These are phyloP conservation scores for Climacium dendroides DNA, from an alignment of 225 moss, liverwort and hornwort genomes.

Conservation along the genomic window DNA sequence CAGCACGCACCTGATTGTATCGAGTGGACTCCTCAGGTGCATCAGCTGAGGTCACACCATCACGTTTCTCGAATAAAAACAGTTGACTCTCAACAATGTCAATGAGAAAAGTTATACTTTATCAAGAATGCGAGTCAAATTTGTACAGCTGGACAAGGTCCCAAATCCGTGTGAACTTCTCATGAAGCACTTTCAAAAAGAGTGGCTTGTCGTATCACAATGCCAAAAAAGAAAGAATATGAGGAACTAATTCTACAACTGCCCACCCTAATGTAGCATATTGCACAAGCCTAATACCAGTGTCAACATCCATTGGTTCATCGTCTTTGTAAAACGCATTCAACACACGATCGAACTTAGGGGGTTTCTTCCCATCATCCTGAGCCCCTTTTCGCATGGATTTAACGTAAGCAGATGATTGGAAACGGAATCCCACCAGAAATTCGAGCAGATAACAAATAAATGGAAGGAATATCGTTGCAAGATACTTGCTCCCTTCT, in stretches of 20 bases:
- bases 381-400: slow-evolving; percentile 8
- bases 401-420: slow-evolving; percentile 49
- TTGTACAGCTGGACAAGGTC: not conserved
- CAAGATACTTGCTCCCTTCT: slow-evolving; percentile 44
- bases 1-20: not conserved
- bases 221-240: slow-evolving; percentile 13
- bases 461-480: slow-evolving; percentile 41
- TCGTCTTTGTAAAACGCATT: slow-evolving; percentile 33
- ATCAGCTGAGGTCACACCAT: not conserved
- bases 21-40: not conserved
- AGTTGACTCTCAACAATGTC: not conserved
- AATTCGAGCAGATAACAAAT: slow-evolving; percentile 46
- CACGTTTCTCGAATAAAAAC: not conserved
- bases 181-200: not conserved
- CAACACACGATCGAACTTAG: not conserved
- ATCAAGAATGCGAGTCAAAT: not conserved
- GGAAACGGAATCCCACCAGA: slow-evolving; percentile 43
- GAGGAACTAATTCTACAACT: slow-evolving; percentile 64
- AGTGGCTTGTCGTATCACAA: slow-evolving; percentile 20
- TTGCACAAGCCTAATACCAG: slow-evolving; percentile 65
- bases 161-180: not conserved
- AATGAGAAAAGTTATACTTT: not conserved
- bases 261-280: slow-evolving; percentile 78
- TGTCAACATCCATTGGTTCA: slow-evolving; percentile 69
- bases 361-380: not conserved